These are phyloP conservation scores for Corchorus capsularis DNA, from an alignment of 345 rosid genomes.

Conservation along the genomic window DNA sequence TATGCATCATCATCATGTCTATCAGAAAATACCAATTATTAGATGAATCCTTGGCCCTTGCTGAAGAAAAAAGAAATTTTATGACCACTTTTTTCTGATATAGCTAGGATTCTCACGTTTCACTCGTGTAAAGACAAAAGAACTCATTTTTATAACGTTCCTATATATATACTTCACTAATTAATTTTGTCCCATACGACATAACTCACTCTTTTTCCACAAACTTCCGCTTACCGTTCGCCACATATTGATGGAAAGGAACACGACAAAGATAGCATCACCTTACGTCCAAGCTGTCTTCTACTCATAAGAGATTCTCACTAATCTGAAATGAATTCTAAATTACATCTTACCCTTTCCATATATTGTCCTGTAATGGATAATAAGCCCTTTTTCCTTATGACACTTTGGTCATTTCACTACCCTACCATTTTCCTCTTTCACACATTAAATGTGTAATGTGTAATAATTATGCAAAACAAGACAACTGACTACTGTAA, in stretches of 20 bases:
- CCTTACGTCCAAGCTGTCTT: slow-evolving; percentile 6
- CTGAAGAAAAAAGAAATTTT: background rate
- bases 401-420: background rate
- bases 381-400: background rate
- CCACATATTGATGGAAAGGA: background rate
- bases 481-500: background rate
- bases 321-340: background rate
- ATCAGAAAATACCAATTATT: too few relatives aligned
- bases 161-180: background rate
- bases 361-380: background rate
- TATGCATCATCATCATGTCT: background rate
- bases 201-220: background rate
- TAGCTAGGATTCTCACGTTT: background rate
- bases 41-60: background rate
- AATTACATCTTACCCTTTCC: slow-evolving; percentile 2
- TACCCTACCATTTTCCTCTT: background rate
- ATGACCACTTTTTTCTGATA: too few relatives aligned
- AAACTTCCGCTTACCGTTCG: background rate
- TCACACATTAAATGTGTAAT: background rate
- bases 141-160: background rate
- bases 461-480: background rate
- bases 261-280: background rate
- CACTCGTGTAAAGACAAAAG: background rate
- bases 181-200: background rate
- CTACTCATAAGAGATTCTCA: background rate